Evolutionary conservation across 2,329 filamentous ascomycete genomes (phyloP).

Genomic region (Talaromyces sp.): DNA sequence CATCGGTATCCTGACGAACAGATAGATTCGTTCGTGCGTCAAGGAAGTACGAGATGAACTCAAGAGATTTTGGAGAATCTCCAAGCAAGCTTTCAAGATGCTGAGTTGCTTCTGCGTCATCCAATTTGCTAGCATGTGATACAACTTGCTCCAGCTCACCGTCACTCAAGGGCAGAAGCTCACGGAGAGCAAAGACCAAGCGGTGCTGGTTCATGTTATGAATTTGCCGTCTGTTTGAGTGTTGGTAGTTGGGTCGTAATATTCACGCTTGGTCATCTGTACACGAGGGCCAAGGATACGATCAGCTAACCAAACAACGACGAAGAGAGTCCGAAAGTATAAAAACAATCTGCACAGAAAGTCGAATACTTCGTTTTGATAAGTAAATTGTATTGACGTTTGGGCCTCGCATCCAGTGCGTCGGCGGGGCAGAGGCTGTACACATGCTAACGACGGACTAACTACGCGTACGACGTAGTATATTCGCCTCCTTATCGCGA

Average conservation of each 20-base stretch:
- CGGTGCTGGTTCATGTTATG: not conserved
- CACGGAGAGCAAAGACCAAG: not conserved
- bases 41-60: conserved; percentile 6
- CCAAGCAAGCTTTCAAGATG: conserved; percentile 11
- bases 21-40: not conserved
- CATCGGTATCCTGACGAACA: not conserved
- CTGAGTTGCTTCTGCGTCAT: conserved; percentile 3
- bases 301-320: not conserved
- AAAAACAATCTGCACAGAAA: not conserved
- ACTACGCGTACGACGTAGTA: not conserved
- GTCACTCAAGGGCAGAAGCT: conserved; percentile 8
- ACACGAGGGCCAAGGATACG: not conserved
- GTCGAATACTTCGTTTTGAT: not conserved
- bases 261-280: not conserved
- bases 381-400: not conserved
- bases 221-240: not conserved
- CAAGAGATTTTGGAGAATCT: conserved; percentile 5
- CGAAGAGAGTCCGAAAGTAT: not conserved
- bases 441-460: not conserved
- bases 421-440: not conserved
- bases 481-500: not conserved
- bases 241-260: not conserved
- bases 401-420: not conserved
- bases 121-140: not conserved
- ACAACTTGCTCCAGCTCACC: conserved; percentile 9